Conservation (phyloP, 306 rosid genomes). For the Oemleria cerasiformis region DNA sequence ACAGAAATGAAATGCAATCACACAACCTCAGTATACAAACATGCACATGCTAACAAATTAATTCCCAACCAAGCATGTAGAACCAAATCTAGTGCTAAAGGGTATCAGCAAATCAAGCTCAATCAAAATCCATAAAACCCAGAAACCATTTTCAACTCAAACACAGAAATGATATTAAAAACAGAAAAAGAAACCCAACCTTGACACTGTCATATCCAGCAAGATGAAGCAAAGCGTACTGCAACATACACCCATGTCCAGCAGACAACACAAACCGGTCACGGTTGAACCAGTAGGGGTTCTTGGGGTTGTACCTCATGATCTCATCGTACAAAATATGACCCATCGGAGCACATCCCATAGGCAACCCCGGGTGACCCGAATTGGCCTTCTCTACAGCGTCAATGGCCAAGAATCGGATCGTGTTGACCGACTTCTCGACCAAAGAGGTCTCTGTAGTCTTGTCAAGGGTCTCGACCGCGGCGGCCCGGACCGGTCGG, state of each 20-base stretch:
- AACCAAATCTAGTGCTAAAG: not conserved
- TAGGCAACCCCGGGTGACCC: slow-evolving; percentile 96
- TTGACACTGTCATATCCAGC: slow-evolving; percentile 87
- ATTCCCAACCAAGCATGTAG: not conserved
- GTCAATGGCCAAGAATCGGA: slow-evolving; percentile 80
- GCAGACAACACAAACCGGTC: slow-evolving; percentile 95
- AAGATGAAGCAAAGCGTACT: slow-evolving; percentile 87
- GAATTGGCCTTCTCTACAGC: slow-evolving; percentile 93
- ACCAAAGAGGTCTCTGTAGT: slow-evolving; percentile 53
- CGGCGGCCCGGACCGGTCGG: slow-evolving; percentile 39
- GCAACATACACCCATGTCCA: slow-evolving; percentile 97
- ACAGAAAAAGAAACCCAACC: slow-evolving; percentile 34
- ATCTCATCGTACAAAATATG: slow-evolving; percentile 82
- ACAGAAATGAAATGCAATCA: not conserved
- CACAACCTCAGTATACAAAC: not conserved
- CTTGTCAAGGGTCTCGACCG: slow-evolving; percentile 49
- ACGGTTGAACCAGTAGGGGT: slow-evolving; percentile 92
- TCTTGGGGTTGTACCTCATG: slow-evolving; percentile 88
- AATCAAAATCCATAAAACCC: not conserved
- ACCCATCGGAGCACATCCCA: slow-evolving; percentile 99
- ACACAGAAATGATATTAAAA: not conserved
- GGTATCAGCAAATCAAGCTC: not conserved
- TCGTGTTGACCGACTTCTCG: slow-evolving; percentile 85
- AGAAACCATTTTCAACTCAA: slow-evolving; percentile 7
- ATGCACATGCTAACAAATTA: not conserved